Evolutionary conservation across 495 filamentous ascomycete genomes (phyloP).

Genomic region (Podospora comata): DNA sequence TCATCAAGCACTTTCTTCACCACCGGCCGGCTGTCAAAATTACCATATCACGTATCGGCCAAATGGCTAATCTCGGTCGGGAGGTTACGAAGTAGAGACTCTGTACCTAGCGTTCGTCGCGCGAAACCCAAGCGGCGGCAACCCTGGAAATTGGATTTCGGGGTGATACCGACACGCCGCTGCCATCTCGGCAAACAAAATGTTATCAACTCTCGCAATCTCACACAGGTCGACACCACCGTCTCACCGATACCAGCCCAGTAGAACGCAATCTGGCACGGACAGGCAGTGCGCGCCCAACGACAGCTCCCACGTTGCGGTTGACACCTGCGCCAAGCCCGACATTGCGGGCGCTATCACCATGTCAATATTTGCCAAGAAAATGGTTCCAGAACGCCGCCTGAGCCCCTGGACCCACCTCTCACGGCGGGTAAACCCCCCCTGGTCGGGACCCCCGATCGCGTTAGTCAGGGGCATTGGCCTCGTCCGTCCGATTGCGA

Average conservation of each 20-base stretch:
- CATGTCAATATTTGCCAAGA: conserved; percentile 7
- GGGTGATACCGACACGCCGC: background rate
- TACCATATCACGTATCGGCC: background rate
- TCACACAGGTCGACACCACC: background rate
- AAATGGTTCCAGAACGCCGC: conserved; percentile 2
- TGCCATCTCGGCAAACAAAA: background rate
- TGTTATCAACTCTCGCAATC: background rate
- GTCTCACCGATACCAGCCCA: background rate
- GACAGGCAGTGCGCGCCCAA: background rate
- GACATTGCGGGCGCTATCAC: background rate
- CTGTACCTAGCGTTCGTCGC: background rate
- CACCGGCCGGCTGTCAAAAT: background rate
- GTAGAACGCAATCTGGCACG: background rate
- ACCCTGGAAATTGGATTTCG: background rate
- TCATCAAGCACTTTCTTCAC: background rate
- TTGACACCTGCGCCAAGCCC: background rate
- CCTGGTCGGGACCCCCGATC: background rate
- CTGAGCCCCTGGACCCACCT: background rate
- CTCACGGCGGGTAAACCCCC: background rate
- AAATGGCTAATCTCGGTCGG: background rate
- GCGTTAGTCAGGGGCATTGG: background rate
- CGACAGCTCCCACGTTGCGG: background rate
- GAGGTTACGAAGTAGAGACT: no score
- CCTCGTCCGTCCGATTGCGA: background rate
- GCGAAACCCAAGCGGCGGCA: background rate